phyloP scores from a whole-genome alignment of 257 asterid genomes.

The Haberlea rhodopensis region DNA sequence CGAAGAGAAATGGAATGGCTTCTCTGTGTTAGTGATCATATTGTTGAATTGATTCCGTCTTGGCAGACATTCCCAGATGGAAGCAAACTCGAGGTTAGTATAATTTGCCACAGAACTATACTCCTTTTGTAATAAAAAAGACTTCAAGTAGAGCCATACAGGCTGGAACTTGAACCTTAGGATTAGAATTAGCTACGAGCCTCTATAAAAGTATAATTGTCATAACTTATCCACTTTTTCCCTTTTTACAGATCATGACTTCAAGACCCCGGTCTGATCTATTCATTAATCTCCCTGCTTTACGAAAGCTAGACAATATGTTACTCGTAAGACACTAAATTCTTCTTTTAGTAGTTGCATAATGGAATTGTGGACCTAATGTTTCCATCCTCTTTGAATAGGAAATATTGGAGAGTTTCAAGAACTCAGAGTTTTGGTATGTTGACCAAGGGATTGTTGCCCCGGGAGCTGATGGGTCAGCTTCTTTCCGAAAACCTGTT shows the following conservation, averaged over 20 bases:
- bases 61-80: constrained; percentile 84
- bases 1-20: constrained; percentile 82
- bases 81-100: constrained; percentile 63
- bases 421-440: constrained; percentile 68
- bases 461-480: constrained; percentile 47
- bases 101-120: background rate
- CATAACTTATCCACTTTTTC: background rate
- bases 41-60: constrained; percentile 73
- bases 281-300: constrained; percentile 73
- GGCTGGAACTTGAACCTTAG: background rate
- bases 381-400: constrained; percentile 17
- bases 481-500: constrained; percentile 51
- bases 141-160: background rate
- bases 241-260: constrained; percentile 60
- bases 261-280: constrained; percentile 71
- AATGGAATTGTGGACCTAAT: constrained; percentile 8
- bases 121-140: too few relatives aligned
- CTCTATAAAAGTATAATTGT: background rate
- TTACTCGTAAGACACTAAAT: constrained; percentile 54
- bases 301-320: constrained; percentile 80
- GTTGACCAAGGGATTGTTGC: constrained; percentile 66
- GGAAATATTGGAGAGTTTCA: constrained; percentile 72
- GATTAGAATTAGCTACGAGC: background rate
- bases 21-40: constrained; percentile 73
- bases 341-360: background rate